Evolutionary conservation across 805 yeast genomes (phyloP).

Genomic region (Candida gorgasii): DNA sequence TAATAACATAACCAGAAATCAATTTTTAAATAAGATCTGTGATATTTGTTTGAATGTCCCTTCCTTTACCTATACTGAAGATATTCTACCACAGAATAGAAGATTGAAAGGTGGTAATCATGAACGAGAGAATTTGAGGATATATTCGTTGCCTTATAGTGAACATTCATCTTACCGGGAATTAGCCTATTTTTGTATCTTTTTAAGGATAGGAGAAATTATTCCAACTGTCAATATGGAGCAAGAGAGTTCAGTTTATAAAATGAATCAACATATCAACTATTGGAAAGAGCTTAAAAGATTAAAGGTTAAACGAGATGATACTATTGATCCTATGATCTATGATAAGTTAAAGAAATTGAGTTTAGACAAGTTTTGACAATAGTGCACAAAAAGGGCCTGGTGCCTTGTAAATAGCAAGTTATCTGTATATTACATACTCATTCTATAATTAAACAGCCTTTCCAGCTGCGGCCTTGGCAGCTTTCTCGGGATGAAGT

Average conservation of each 20-base stretch:
- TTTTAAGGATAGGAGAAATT: conserved; percentile 50
- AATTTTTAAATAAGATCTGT: conserved; percentile 12
- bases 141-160: conserved; percentile 79
- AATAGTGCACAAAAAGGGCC: not conserved
- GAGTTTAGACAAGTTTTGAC: conserved; percentile 7
- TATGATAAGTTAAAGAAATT: conserved; percentile 11
- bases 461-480: no score
- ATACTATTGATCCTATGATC: conserved; percentile 13
- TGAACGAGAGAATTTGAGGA: conserved; percentile 31
- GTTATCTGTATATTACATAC: not conserved
- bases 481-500: conserved; percentile 8
- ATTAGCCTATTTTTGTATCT: conserved; percentile 61
- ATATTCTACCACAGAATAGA: conserved; percentile 32
- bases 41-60: conserved; percentile 14
- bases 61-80: conserved; percentile 15
- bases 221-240: conserved; percentile 77
- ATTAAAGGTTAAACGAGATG: conserved; percentile 14
- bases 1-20: conserved; percentile 6
- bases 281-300: conserved; percentile 28
- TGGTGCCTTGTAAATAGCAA: not conserved
- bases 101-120: conserved; percentile 18
- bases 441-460: not conserved
- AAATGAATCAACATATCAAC: conserved; percentile 34
- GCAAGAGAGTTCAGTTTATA: conserved; percentile 21
- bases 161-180: conserved; percentile 93